A percentile compares a stretch with the other conserved stretches of the same genome.
These are phyloP conservation scores for Aspergillus saccharolyticus DNA, from an alignment of 495 filamentous ascomycete genomes.

Conservation along the genomic window DNA sequence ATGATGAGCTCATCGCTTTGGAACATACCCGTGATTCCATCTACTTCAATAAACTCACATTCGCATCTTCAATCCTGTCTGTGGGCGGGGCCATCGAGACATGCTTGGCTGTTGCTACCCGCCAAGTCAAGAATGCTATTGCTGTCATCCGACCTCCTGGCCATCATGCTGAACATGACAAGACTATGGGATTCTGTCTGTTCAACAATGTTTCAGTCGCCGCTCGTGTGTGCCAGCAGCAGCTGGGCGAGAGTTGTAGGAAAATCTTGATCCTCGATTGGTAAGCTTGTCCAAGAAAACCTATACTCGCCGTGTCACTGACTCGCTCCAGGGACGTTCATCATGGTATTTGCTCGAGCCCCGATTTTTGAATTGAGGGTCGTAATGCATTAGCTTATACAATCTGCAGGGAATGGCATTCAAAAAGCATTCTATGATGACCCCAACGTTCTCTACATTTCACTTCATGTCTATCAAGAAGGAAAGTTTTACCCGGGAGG, in stretches of 20 bases:
- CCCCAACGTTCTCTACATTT: constrained; percentile 94
- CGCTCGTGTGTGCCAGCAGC: constrained; percentile 71
- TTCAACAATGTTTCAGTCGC: constrained; percentile 97
- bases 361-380: background rate
- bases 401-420: constrained; percentile 73
- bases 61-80: constrained; percentile 71
- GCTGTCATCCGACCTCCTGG: constrained; percentile 92
- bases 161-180: constrained; percentile 84
- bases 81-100: constrained; percentile 96
- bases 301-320: constrained; percentile 16
- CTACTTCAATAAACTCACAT: constrained; percentile 82
- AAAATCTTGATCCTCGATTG: constrained; percentile 94
- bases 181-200: constrained; percentile 88
- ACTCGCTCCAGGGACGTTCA: constrained; percentile 53
- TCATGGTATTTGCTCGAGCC: constrained; percentile 42
- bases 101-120: constrained; percentile 72
- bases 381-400: background rate
- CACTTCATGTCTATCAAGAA: constrained; percentile 80
- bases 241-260: constrained; percentile 70
- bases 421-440: constrained; percentile 94
- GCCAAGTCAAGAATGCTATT: constrained; percentile 85
- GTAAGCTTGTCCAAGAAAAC: constrained; percentile 49
- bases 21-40: constrained; percentile 73
- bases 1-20: constrained; percentile 59
- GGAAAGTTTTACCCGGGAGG: constrained; percentile 83